A percentile compares a stretch with the other conserved stretches of the same genome.
These are phyloP conservation scores for Euphrasia arctica DNA, from an alignment of 305 asterid genomes.

Conservation along the genomic window DNA sequence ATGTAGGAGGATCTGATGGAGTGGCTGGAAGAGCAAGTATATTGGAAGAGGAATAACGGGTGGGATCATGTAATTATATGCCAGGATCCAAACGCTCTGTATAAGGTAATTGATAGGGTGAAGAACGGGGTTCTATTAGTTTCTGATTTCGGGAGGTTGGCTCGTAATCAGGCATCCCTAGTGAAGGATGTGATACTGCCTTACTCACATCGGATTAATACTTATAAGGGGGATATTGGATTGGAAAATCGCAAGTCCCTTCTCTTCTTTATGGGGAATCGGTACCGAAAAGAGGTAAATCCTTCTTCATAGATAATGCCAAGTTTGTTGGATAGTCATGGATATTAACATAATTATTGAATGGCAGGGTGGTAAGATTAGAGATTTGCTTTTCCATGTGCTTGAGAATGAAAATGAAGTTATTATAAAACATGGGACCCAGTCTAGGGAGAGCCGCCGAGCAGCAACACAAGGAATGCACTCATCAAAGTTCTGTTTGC, in stretches of 20 bases:
- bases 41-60: slow-evolving; percentile 97
- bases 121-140: slow-evolving; percentile 86
- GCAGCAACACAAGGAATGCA: slow-evolving; percentile 95
- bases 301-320: background rate
- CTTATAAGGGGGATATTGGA: slow-evolving; percentile 76
- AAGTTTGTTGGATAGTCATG: background rate
- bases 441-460: slow-evolving; percentile 95
- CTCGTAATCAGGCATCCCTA: slow-evolving; percentile 75
- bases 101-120: slow-evolving; percentile 78
- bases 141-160: slow-evolving; percentile 96
- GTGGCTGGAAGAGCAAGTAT: slow-evolving; percentile 79
- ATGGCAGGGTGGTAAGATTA: slow-evolving; percentile 86
- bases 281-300: slow-evolving; percentile 83
- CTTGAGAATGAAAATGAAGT: slow-evolving; percentile 88
- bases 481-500: slow-evolving; percentile 80
- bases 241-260: slow-evolving; percentile 59
- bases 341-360: slow-evolving; percentile 5
- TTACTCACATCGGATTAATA: slow-evolving; percentile 83
- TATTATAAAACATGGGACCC: slow-evolving; percentile 84
- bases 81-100: slow-evolving; percentile 97
- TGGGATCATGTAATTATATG: slow-evolving; percentile 95
- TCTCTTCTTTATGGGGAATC: slow-evolving; percentile 93
- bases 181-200: slow-evolving; percentile 93
- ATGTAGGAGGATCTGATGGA: slow-evolving; percentile 81
- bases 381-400: slow-evolving; percentile 83